Conservation (phyloP, 2,329 filamentous ascomycete genomes). For the Penicillium fuscoglaucum region DNA sequence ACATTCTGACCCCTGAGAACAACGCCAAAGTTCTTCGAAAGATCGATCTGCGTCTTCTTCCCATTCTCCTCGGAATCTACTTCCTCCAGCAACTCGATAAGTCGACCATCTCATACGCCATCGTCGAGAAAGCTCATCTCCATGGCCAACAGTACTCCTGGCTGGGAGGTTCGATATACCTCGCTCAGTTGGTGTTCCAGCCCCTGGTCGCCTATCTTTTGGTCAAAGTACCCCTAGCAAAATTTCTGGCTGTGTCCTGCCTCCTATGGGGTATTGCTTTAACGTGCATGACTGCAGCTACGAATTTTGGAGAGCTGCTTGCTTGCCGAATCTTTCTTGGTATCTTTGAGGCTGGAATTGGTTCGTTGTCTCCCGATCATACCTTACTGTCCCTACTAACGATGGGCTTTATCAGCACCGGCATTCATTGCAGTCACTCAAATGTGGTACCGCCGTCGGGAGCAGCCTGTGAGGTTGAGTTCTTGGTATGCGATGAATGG, state of each 20-base stretch:
- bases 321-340: slow-evolving; percentile 58
- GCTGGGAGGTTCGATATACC: slow-evolving; percentile 55
- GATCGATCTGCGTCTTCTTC: slow-evolving; percentile 55
- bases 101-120: slow-evolving; percentile 59
- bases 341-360: slow-evolving; percentile 53
- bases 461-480: slow-evolving; percentile 53
- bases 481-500: slow-evolving; percentile 60
- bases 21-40: slow-evolving; percentile 53
- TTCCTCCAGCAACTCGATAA: slow-evolving; percentile 66
- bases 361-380: slow-evolving; percentile 21
- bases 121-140: slow-evolving; percentile 60
- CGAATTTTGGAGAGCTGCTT: slow-evolving; percentile 53
- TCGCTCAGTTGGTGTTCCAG: slow-evolving; percentile 57
- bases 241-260: slow-evolving; percentile 56
- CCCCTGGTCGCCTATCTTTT: slow-evolving; percentile 55
- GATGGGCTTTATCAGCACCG: slow-evolving; percentile 40
- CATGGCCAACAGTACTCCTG: slow-evolving; percentile 57
- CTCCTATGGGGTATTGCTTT: slow-evolving; percentile 56
- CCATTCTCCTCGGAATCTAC: slow-evolving; percentile 61
- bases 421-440: slow-evolving; percentile 55
- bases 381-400: background rate
- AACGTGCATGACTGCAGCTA: slow-evolving; percentile 54
- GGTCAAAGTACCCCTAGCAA: slow-evolving; percentile 62
- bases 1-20: slow-evolving; percentile 54
- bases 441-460: slow-evolving; percentile 56